These are phyloP conservation scores for Apiotrichum mycotoxinovorans DNA, from an alignment of 1,284 basidiomycete species.

Conservation along the genomic window DNA sequence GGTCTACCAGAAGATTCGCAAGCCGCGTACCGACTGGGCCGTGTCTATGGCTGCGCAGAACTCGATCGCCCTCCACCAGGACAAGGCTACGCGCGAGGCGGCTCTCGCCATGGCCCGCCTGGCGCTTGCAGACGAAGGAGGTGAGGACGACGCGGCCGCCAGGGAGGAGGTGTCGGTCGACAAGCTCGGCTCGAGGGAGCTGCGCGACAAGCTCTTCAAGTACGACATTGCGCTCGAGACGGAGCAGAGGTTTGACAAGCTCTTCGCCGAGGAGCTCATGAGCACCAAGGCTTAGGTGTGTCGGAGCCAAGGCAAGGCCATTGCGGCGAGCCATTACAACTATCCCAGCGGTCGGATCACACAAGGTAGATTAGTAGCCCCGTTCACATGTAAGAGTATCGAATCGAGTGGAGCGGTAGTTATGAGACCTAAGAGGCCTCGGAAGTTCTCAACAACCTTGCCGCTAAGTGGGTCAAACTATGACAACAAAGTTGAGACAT, in stretches of 20 bases:
- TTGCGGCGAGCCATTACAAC: too few relatives aligned
- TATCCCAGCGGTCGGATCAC: neutral
- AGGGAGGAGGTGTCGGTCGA: conserved; percentile 52
- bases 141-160: conserved; percentile 16
- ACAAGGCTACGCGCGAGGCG: conserved; percentile 27
- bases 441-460: too few relatives aligned
- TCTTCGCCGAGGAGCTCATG: conserved; percentile 11
- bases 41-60: conserved; percentile 43
- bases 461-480: too few relatives aligned
- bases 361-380: neutral
- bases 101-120: conserved; percentile 25
- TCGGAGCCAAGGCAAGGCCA: too few relatives aligned
- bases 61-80: conserved; percentile 41
- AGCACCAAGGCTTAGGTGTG: neutral
- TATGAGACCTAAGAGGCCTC: too few relatives aligned
- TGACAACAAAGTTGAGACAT: too few relatives aligned
- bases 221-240: conserved; percentile 20
- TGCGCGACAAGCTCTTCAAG: conserved; percentile 22
- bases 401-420: too few relatives aligned
- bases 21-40: conserved; percentile 46
- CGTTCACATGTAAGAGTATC: neutral
- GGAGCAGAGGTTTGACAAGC: conserved; percentile 7
- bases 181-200: conserved; percentile 13
- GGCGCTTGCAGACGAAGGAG: conserved; percentile 21
- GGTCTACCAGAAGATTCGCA: conserved; percentile 45